phyloP scores from a whole-genome alignment of 306 rosid genomes.

The Corylus americana region DNA sequence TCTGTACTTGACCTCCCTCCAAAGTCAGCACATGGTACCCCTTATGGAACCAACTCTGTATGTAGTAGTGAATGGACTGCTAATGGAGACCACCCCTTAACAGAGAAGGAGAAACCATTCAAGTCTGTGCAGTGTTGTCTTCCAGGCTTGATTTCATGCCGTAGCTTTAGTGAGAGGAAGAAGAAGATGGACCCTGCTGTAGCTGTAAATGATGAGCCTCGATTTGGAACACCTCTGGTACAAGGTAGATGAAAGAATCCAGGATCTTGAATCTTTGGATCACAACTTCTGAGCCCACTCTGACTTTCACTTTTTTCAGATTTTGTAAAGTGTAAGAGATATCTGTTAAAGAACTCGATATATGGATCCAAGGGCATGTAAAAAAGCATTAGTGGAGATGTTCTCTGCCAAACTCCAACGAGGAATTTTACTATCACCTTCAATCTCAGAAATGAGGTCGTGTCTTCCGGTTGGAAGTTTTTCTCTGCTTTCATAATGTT shows the following conservation, averaged over 20 bases:
- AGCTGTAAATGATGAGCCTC: slow-evolving; percentile 51
- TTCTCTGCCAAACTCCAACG: slow-evolving; percentile 16
- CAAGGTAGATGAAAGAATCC: slow-evolving; percentile 20
- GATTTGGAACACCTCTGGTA: slow-evolving; percentile 1
- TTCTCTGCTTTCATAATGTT: not conserved
- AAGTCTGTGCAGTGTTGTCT: slow-evolving; percentile 67
- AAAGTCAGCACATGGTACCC: slow-evolving; percentile 53
- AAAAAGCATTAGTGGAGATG: slow-evolving; percentile 24
- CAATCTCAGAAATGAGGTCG: not conserved
- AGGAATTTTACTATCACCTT: slow-evolving; percentile 20
- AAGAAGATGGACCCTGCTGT: slow-evolving; percentile 65
- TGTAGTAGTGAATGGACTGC: slow-evolving; percentile 62
- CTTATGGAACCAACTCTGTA: slow-evolving; percentile 48
- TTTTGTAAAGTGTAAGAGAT: slow-evolving; percentile 35
- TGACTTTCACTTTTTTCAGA: slow-evolving; percentile 14
- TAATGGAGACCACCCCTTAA: slow-evolving; percentile 33
- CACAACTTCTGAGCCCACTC: not conserved
- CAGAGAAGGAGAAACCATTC: slow-evolving; percentile 37
- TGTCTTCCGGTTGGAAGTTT: not conserved
- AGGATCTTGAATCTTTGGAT: not conserved
- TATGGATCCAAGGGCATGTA: slow-evolving; percentile 35
- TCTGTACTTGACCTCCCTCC: slow-evolving; percentile 34
- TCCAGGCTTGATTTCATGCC: slow-evolving; percentile 72
- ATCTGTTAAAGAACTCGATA: slow-evolving; percentile 33
- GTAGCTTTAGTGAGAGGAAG: slow-evolving; percentile 70